A percentile compares a stretch with the other conserved stretches of the same genome.
Conservation (phyloP, 495 filamentous ascomycete genomes). For the Aspergillus ostianus region DNA sequence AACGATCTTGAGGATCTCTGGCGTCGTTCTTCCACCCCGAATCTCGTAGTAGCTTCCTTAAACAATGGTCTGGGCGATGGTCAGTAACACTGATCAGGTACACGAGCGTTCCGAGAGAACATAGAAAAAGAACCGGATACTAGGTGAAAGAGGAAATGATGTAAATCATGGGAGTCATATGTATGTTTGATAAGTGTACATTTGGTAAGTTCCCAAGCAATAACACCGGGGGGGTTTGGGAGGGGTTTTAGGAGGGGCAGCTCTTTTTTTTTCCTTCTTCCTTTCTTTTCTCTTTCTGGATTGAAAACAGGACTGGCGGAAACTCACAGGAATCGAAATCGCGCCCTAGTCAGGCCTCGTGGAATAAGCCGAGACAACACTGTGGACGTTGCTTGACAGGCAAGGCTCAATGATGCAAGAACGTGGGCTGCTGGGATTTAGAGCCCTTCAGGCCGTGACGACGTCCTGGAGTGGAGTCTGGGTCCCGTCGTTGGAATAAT, state of each 20-base stretch:
- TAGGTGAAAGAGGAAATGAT: neutral
- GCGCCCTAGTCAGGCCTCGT: constrained; percentile 34
- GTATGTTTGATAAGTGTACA: neutral
- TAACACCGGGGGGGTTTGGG: neutral
- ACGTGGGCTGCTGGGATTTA: constrained; percentile 5
- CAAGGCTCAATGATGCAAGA: constrained; percentile 3
- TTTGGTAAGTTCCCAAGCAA: neutral
- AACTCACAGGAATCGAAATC: constrained; percentile 36
- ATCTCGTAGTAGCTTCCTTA: constrained; percentile 23
- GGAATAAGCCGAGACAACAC: constrained; percentile 33
- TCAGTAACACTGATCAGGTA: constrained; percentile 3
- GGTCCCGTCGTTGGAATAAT: constrained; percentile 12
- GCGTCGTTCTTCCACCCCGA: constrained; percentile 6
- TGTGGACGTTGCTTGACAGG: constrained; percentile 20
- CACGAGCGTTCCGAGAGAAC: neutral
- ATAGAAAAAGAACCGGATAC: neutral
- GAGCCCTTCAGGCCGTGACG: constrained; percentile 9
- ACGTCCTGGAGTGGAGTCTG: constrained; percentile 15
- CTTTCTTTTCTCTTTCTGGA: constrained; percentile 9
- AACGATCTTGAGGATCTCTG: constrained; percentile 21
- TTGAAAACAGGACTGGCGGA: neutral
- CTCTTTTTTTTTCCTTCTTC: constrained; percentile 14
- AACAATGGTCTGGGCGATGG: constrained; percentile 17
- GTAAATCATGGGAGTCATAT: neutral
- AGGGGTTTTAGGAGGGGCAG: constrained; percentile 9